Base-by-base conservation (phyloP, 2,329 filamentous ascomycete species). In the Lachnellula willkommii region DNA sequence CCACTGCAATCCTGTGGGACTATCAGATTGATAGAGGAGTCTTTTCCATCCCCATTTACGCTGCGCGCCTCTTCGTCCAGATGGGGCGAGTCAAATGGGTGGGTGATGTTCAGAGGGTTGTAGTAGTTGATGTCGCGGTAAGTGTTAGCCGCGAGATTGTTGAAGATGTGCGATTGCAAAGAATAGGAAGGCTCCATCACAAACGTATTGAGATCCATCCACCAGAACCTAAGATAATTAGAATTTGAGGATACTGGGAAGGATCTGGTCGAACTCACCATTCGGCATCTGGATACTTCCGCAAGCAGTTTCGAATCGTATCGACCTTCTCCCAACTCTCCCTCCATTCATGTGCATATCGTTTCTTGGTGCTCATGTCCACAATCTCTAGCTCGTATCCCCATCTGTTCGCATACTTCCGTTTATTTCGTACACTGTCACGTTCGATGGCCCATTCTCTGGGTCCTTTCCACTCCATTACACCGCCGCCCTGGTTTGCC, bases 291-390 rank as follows among this genome's bases (percentile, higher is more conserved):
- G 94, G 94, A 69, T 97, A 96, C 72, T 96, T 96, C 70, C 85
- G 83, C 80, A 99, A 86, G 46, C 88, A 85, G 59, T 90, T 89
- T 58, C 93, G 85, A 66, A 99, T 84, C 43, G 90, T 90, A 71
- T 99, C 94, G 59, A 96, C 92, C 78, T 97, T 99, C 74, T 99
- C 94, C 94, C 94, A 99, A 71, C 93, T 95, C 74, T 99, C 94
- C 68, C 94, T 84, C 94, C 94, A 99, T 74, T 99, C 94, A 74
- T 99, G 94, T 28, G 94, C 93, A 71, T 99, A 99, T 63, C 92
- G 85, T 76, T 96, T 97, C 81, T 96, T 96, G 53, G 92, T 96
- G 75, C 91, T 93, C 92, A 99, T 95, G 72, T 99, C 95, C 63
- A 95, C 90, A 69, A 97, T 88, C 71, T 99, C 94, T 56, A 99